Evolutionary conservation across 371 early-diverging fungal species (phyloP).

Genomic region (Mortierella sp.): DNA sequence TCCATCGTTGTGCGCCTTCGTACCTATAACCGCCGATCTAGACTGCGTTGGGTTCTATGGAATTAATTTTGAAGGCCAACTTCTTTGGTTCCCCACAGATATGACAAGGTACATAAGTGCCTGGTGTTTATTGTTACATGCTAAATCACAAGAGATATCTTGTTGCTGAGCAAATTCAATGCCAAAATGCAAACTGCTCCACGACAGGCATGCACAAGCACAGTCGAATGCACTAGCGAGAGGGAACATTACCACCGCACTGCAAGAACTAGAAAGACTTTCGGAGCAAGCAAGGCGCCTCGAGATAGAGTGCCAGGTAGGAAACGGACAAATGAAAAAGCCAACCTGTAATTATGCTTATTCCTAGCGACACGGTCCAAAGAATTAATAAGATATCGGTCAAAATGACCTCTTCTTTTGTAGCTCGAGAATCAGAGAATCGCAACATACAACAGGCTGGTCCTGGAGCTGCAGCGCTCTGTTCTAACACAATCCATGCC

Average conservation of each 20-base stretch:
- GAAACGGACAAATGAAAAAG: neutral
- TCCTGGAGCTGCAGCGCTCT: constrained; percentile 20
- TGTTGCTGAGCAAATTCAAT: no score
- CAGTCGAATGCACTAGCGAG: constrained; percentile 3
- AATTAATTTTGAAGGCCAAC: constrained; percentile 14
- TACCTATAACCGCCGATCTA: neutral
- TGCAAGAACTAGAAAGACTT: constrained; percentile 14
- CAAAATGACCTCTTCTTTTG: neutral
- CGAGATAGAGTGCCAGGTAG: constrained; percentile 22
- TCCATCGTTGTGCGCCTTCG: constrained; percentile 9
- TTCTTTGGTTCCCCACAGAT: constrained; percentile 17
- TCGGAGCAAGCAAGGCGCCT: constrained; percentile 23
- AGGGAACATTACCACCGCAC: constrained; percentile 7
- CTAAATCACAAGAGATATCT: no score
- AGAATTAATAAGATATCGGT: no score
- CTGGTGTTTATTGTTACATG: neutral
- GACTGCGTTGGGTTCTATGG: constrained; percentile 18
- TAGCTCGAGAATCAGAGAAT: constrained; percentile 42
- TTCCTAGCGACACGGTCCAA: no score
- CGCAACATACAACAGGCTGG: constrained; percentile 16
- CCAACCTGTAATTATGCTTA: no score
- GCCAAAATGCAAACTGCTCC: no score
- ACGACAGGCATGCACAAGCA: constrained; percentile 6
- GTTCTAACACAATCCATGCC: neutral
- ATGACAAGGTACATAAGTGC: constrained; percentile 8